Percentiles rank a stretch among this genome's conserved stretches.
Conservation (phyloP, 2,329 filamentous ascomycete genomes). For the Alternaria angustiovoidea region DNA sequence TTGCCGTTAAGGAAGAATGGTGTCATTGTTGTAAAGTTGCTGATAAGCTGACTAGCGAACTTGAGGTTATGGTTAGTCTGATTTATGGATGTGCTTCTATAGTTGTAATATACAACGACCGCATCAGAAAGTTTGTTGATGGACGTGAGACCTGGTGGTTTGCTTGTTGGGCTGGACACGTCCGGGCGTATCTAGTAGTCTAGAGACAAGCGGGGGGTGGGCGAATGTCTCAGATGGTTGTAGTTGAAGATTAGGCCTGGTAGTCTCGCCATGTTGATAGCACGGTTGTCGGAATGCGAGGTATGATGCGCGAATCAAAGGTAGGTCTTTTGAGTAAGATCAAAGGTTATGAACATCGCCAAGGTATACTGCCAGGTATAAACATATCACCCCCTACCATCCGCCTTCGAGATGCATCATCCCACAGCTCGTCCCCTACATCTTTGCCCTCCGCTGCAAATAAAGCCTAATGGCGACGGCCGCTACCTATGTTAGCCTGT, state of each 20-base stretch:
- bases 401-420: neutral
- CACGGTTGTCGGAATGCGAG: neutral
- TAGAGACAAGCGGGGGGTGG: neutral
- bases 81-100: neutral
- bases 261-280: neutral
- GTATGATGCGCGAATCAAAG: neutral
- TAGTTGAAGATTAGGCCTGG: neutral
- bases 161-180: neutral
- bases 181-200: neutral
- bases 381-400: neutral
- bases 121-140: neutral
- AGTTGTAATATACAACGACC: neutral
- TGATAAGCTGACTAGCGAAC: neutral
- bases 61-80: neutral
- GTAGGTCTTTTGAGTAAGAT: neutral
- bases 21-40: neutral
- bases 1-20: neutral
- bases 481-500: slow-evolving; percentile 8
- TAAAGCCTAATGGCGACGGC: slow-evolving; percentile 13
- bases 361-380: neutral
- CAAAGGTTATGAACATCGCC: neutral
- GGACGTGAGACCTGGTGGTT: neutral
- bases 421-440: neutral
- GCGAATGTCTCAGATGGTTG: neutral
- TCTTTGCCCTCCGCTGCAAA: slow-evolving; percentile 13